These are phyloP conservation scores for Colletotrichum sp. DNA, from an alignment of 2,329 filamentous ascomycete species.

Conservation along the genomic window DNA sequence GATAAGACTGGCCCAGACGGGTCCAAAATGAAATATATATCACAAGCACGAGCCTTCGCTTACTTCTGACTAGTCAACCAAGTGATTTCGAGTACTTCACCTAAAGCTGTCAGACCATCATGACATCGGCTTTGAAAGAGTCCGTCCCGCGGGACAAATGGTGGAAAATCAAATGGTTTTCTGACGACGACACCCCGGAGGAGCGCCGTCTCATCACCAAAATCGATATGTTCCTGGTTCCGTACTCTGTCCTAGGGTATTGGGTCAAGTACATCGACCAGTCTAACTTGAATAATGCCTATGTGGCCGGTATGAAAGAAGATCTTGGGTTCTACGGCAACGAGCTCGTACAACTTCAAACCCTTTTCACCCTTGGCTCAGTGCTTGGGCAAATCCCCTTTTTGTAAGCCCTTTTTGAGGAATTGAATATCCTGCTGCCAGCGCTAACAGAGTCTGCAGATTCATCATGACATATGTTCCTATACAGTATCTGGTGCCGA, in stretches of 20 bases:
- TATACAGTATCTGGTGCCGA: conserved; percentile 28
- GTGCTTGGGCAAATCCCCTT: conserved; percentile 31
- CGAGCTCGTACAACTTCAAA: conserved; percentile 29
- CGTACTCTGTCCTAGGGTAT: conserved; percentile 33
- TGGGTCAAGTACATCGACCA: conserved; percentile 28
- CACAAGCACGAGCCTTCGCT: neutral
- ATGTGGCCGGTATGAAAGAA: conserved; percentile 29
- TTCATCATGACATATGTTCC: conserved; percentile 30
- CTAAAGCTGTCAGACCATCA: neutral
- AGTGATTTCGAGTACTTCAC: neutral
- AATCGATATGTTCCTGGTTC: conserved; percentile 42
- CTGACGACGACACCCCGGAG: conserved; percentile 49
- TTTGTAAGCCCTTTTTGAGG: conserved; percentile 21
- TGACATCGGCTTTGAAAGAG: neutral
- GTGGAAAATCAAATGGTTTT: conserved; percentile 52
- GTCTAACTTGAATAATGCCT: conserved; percentile 40
- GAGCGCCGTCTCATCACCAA: conserved; percentile 46
- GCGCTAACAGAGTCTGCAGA: conserved; percentile 22
- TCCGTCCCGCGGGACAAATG: conserved; percentile 29
- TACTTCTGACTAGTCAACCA: neutral
- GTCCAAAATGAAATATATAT: neutral
- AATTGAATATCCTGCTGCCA: rapidly evolving
- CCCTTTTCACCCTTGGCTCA: conserved; percentile 27
- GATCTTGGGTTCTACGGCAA: conserved; percentile 28
- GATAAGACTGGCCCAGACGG: neutral